Percentiles rank a stretch among this genome's conserved stretches.
Conservation (phyloP, 257 asterid genomes). For the Ballota nigra region DNA sequence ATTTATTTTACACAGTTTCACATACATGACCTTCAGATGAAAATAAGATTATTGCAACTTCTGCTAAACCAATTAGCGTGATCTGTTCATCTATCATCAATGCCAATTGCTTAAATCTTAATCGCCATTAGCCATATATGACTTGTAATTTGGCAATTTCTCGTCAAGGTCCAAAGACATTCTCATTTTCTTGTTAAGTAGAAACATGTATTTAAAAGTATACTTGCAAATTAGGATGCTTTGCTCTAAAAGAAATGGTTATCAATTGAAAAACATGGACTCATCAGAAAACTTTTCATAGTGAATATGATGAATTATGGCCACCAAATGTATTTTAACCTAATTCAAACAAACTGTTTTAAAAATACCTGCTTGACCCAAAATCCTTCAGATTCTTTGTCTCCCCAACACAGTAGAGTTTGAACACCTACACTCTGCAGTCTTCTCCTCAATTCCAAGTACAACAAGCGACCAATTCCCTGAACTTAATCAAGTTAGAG, state of each 20-base stretch:
- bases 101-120: not conserved
- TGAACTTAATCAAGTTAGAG: conserved; percentile 29
- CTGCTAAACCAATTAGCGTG: not conserved
- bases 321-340: not conserved
- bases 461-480: conserved; percentile 76
- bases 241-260: not conserved
- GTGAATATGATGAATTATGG: not conserved
- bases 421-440: conserved; percentile 69
- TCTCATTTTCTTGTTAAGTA: not conserved
- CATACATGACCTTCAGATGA: not conserved
- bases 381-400: conserved; percentile 86
- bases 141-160: not conserved
- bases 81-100: not conserved
- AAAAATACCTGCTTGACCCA: conserved; percentile 77
- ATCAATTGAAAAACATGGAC: not conserved
- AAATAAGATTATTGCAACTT: not conserved
- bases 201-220: not conserved
- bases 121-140: not conserved
- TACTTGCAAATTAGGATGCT: not conserved
- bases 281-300: not conserved
- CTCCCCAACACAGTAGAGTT: conserved; percentile 86
- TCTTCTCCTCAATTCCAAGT: conserved; percentile 65
- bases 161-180: not conserved
- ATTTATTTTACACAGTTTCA: conserved; percentile 8
- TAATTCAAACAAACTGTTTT: not conserved